These are phyloP conservation scores for Saksenaea vasiformis DNA, from an alignment of 371 early-diverging fungal genomes.

Conservation along the genomic window DNA sequence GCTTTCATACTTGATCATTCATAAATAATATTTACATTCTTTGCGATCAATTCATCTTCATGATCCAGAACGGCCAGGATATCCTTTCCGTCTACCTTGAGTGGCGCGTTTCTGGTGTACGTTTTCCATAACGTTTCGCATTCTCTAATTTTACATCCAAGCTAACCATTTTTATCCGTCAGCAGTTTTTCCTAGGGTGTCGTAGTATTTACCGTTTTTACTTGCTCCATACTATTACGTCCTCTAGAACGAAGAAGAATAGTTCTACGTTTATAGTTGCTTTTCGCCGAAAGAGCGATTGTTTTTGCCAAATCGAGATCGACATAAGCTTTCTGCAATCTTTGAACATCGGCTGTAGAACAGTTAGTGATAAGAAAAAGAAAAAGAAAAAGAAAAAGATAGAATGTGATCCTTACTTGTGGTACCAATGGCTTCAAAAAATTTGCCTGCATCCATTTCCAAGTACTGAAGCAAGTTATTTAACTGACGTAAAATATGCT, in stretches of 20 bases:
- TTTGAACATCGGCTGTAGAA: constrained; percentile 20
- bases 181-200: neutral
- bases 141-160: constrained; percentile 20
- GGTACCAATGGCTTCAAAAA: constrained; percentile 11
- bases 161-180: constrained; percentile 8
- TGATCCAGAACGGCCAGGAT: constrained; percentile 12
- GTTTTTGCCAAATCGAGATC: constrained; percentile 35
- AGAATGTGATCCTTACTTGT: neutral
- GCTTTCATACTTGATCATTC: neutral
- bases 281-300: constrained; percentile 25
- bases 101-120: constrained; percentile 19
- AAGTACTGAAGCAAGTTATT: constrained; percentile 6
- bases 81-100: constrained; percentile 23
- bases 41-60: constrained; percentile 14
- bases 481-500: constrained; percentile 12
- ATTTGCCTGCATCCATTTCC: constrained; percentile 9
- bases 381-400: no score
- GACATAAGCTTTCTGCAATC: constrained; percentile 24
- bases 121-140: constrained; percentile 18
- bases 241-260: constrained; percentile 15
- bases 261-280: constrained; percentile 24
- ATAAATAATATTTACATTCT: constrained; percentile 10
- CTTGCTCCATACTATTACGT: constrained; percentile 12
- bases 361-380: no score
- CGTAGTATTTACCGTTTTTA: constrained; percentile 12